Base-by-base conservation (phyloP, 257 asterid species). In the Scutellaria baicalensis region DNA sequence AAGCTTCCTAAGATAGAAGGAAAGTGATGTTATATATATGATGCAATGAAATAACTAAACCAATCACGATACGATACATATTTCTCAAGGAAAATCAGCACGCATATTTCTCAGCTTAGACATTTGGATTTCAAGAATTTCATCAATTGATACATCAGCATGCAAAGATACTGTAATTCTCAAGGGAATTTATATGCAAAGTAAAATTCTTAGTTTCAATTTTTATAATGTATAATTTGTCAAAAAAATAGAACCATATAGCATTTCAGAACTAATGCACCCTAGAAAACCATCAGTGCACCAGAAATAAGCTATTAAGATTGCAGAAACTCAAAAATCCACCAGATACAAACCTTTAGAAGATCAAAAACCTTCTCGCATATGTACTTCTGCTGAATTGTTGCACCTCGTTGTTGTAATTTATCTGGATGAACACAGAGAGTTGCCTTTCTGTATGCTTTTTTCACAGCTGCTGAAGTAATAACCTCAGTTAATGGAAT, bases 351-450 rank as follows among this genome's bases (percentile, higher is more conserved):
- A 72, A 93, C 98, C 95, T 93, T 90, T 72, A 93, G 80, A 78
- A 93, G 92, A 81, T 93, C 98, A 81, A 93, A 93, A 81, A 91
- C 96, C 86, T 93, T 93, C 84, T 93, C 99, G 55, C 96, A 84
- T 70, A 83, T 80, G 80, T 87, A 93, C 82, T 93, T 93, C 71
- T 91, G 97, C 61, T 91, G 99, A 78, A 89, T 70, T 42, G 93
- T 84, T 36, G 99, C 99, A 56, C 97, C 97, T 42, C 96, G 91
- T 40, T 93, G 99, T 64, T 93, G 99, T 83, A 93, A 82, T 85
- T 93, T 93, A 81, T 93, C 97, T 1, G 99, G 99, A 75, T 91
- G 97, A 67, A 91, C 97, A 68, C 92, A 91, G 10, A 93, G 95
- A 52, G 97, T 87, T 45, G 99, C 99, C 84, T 84, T 91, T 83